Conservation (phyloP, 768 basidiomycete species). For the Agaricus bisporus region DNA sequence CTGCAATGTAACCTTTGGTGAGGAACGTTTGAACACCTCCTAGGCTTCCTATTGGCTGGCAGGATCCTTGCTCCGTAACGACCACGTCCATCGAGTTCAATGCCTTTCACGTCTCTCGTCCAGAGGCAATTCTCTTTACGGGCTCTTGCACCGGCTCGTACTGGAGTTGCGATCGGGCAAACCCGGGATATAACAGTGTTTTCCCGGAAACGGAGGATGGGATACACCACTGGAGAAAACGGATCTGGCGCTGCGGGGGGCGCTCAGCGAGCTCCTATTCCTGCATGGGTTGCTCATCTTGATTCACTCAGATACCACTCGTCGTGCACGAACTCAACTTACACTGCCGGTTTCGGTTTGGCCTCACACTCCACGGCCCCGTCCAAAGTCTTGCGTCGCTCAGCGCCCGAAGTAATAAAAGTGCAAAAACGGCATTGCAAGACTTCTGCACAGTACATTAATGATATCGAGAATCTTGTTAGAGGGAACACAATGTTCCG, state of each 20-base stretch:
- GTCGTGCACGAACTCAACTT: not conserved
- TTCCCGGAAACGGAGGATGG: not conserved
- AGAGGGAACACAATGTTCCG: conserved; percentile 8
- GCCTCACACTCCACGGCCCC: not conserved
- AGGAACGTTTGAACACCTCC: not conserved
- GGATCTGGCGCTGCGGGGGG: no score
- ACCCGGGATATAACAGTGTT: not conserved
- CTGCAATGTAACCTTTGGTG: not conserved
- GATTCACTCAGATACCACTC: conserved; percentile 4
- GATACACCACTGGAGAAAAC: not conserved
- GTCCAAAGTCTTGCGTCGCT: not conserved
- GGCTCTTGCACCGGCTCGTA: not conserved
- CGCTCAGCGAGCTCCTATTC: not conserved
- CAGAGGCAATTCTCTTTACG: conserved; percentile 3
- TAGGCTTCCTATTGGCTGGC: conserved; percentile 1
- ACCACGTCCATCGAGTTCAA: not conserved
- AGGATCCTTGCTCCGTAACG: not conserved
- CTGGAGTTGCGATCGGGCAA: not conserved
- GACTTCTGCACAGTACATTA: conserved; percentile 11
- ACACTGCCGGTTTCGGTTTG: not conserved
- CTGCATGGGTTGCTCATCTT: conserved; percentile 2
- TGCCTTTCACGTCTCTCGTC: conserved; percentile 5
- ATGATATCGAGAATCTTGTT: conserved; percentile 13
- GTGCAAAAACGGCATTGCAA: conserved; percentile 4
- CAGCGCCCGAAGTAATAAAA: not conserved